Percentiles rank a stretch among this genome's conserved stretches.
Evolutionary conservation across 2,329 filamentous ascomycete genomes (phyloP).

Genomic region (Sarocladium oryzae): DNA sequence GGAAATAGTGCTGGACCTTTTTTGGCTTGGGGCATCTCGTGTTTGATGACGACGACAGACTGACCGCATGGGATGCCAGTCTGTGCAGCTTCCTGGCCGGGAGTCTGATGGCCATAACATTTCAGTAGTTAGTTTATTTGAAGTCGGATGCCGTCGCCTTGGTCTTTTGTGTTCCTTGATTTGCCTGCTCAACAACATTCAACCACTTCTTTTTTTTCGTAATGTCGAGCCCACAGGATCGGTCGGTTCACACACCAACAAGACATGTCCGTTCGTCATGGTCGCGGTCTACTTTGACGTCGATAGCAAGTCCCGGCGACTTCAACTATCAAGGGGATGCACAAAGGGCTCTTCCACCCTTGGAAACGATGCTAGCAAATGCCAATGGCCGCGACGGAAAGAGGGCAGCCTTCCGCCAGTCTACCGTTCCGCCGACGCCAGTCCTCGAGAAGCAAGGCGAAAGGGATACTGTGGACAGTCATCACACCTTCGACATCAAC

Average conservation of each 20-base stretch:
- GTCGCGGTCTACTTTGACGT: constrained; percentile 4
- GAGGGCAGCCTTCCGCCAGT: constrained; percentile 6
- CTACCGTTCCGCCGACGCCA: background rate
- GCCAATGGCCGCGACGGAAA: background rate
- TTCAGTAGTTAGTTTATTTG: background rate
- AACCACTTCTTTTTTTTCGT: background rate
- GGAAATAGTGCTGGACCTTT: background rate
- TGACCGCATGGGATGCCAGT: constrained; percentile 1
- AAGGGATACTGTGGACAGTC: background rate
- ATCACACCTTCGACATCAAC: constrained; percentile 3
- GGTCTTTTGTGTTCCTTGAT: background rate
- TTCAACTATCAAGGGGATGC: background rate
- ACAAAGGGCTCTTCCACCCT: constrained; percentile 1
- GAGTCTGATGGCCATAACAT: background rate
- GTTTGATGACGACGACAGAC: constrained; percentile 1
- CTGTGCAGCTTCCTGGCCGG: background rate
- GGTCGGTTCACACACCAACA: background rate
- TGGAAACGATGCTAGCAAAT: background rate
- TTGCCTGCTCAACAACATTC: constrained; percentile 1
- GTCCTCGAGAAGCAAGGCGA: constrained; percentile 3
- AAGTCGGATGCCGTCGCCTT: constrained; percentile 1
- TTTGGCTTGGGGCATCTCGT: background rate
- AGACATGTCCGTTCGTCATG: constrained; percentile 1
- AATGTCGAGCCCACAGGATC: constrained; percentile 6
- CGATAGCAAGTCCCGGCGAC: background rate